phyloP scores from a whole-genome alignment of 2,329 filamentous ascomycete species.

The Calonectria pteridis region DNA sequence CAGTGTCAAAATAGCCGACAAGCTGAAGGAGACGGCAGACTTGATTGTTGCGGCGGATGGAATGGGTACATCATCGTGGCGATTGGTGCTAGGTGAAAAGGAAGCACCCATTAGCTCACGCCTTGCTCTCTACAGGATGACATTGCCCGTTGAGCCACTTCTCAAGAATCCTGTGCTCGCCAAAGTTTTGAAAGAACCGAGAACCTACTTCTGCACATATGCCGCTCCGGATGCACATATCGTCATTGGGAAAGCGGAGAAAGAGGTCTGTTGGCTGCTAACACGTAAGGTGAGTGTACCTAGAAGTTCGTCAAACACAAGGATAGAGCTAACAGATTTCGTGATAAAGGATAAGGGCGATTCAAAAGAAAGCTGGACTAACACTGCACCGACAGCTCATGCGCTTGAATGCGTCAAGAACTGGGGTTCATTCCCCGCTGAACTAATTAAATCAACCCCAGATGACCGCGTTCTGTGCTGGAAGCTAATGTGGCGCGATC shows the following conservation, averaged over 20 bases:
- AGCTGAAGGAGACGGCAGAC: not conserved
- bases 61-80: not conserved
- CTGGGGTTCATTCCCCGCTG: not conserved
- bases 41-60: not conserved
- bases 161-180: not conserved
- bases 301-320: not conserved
- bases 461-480: not conserved
- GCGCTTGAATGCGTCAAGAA: not conserved
- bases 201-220: not conserved
- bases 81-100: not conserved
- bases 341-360: not conserved
- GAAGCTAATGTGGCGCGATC: conserved; percentile 1
- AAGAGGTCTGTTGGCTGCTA: not conserved
- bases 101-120: not conserved
- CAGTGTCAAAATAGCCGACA: not conserved
- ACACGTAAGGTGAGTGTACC: not conserved
- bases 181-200: not conserved
- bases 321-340: not conserved
- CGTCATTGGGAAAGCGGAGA: not conserved
- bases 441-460: not conserved
- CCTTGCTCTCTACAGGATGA: not conserved
- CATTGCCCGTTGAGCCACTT: not conserved
- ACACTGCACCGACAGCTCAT: not conserved
- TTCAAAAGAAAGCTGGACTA: not conserved
- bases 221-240: not conserved